Percentiles rank a stretch among this genome's conserved stretches.
phyloP scores from a whole-genome alignment of 2,329 filamentous ascomycete species.

The Exserohilum rostratum region DNA sequence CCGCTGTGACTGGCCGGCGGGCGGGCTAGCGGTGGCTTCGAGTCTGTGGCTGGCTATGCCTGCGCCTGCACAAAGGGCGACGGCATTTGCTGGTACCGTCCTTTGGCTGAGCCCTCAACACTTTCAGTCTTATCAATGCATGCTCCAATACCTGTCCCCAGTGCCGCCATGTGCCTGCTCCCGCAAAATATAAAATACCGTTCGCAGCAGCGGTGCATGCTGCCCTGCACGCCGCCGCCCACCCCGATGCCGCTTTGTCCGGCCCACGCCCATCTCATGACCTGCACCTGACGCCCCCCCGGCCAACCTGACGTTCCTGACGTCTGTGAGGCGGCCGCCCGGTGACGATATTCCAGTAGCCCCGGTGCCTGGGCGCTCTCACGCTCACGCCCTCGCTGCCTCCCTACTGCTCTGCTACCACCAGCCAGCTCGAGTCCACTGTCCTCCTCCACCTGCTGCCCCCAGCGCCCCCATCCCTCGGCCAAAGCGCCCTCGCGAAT shows the following conservation, averaged over 20 bases:
- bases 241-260: constrained; percentile 21
- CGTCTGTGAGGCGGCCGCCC: constrained; percentile 14
- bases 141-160: constrained; percentile 1
- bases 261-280: constrained; percentile 29
- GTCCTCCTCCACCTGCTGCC: not conserved
- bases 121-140: too few species aligned
- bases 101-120: constrained; percentile 1
- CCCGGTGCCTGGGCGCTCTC: constrained; percentile 10
- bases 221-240: too few species aligned
- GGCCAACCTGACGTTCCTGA: not conserved
- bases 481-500: not conserved
- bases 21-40: constrained; percentile 5
- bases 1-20: too few species aligned
- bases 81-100: too few species aligned
- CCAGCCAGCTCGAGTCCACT: not conserved
- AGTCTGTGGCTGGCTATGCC: too few species aligned
- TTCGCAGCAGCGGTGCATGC: too few species aligned
- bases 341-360: constrained; percentile 17
- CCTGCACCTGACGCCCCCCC: constrained; percentile 12
- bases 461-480: not conserved
- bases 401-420: too few species aligned
- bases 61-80: too few species aligned
- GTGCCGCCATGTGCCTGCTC: constrained; percentile 12
- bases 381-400: too few species aligned
- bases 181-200: too few species aligned